Percentiles rank a stretch among this genome's conserved stretches.
Evolutionary conservation across 257 asterid species (phyloP).

Genomic region (Solanum clarkiae): DNA sequence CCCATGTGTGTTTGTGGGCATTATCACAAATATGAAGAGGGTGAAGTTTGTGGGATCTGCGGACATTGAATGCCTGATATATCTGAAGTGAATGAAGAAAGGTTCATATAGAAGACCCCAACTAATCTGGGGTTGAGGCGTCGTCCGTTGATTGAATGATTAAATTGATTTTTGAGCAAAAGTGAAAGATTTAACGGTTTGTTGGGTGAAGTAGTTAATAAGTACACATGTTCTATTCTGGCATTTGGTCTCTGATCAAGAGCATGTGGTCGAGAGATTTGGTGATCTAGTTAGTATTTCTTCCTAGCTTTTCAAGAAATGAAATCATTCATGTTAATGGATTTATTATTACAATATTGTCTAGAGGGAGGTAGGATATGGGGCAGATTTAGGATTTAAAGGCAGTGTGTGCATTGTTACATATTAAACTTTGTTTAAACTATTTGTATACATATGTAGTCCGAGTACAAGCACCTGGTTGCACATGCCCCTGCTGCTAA

Average conservation of each 20-base stretch:
- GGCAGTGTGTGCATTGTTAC: not conserved
- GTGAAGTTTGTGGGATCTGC: slow-evolving; percentile 84
- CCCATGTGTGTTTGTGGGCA: slow-evolving; percentile 31
- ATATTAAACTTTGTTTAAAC: not conserved
- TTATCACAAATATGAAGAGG: slow-evolving; percentile 93
- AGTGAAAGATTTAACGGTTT: not conserved
- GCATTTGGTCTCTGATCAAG: not conserved
- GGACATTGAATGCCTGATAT: slow-evolving; percentile 72
- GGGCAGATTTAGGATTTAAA: not conserved
- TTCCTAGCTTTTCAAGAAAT: not conserved
- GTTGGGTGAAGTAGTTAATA: not conserved
- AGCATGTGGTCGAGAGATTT: not conserved
- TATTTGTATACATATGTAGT: not conserved
- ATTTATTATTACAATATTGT: not conserved
- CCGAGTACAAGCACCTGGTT: not conserved
- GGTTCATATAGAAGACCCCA: not conserved
- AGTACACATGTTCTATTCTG: not conserved
- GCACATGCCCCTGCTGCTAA: not conserved
- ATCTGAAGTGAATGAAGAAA: not conserved
- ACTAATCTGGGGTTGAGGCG: not conserved
- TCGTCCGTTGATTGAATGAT: not conserved
- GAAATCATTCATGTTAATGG: not conserved
- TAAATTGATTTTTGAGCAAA: not conserved
- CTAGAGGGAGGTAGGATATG: not conserved
- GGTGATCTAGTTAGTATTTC: not conserved